phyloP scores from a whole-genome alignment of 352 stramenopile genomes.

The Phytophthora sojae region DNA sequence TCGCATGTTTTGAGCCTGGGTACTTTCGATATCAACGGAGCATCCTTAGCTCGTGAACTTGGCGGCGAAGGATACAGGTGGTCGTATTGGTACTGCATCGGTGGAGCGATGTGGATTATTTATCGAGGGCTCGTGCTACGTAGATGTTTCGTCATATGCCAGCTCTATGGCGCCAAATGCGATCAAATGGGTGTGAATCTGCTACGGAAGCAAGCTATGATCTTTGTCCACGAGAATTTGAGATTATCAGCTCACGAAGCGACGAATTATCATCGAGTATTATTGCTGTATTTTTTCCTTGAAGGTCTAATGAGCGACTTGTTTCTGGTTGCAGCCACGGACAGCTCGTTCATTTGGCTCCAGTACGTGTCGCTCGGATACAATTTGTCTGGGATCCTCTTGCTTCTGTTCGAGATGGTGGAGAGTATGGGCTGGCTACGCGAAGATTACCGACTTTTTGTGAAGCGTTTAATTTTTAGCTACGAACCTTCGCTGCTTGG shows the following conservation, averaged over 20 bases:
- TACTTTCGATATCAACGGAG: slow-evolving; percentile 15
- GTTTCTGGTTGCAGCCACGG: slow-evolving; percentile 11
- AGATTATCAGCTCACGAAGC: slow-evolving; percentile 8
- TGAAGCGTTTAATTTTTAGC: slow-evolving; percentile 10
- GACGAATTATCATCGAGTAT: slow-evolving; percentile 13
- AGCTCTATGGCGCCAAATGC: slow-evolving; percentile 10
- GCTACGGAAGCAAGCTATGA: neutral
- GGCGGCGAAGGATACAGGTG: slow-evolving; percentile 3
- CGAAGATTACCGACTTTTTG: slow-evolving; percentile 4
- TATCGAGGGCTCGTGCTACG: slow-evolving; percentile 13
- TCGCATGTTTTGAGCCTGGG: slow-evolving; percentile 4
- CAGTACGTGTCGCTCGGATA: slow-evolving; percentile 14
- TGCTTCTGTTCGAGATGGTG: slow-evolving; percentile 7
- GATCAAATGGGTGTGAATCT: neutral
- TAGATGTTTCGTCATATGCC: slow-evolving; percentile 9
- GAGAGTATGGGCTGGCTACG: slow-evolving; percentile 2
- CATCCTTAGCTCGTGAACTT: slow-evolving; percentile 1
- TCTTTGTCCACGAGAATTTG: slow-evolving; percentile 15
- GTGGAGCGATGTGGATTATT: slow-evolving; percentile 3
- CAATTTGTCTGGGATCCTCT: slow-evolving; percentile 14
- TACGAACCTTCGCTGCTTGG: slow-evolving; percentile 5
- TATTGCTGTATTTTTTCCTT: slow-evolving; percentile 8
- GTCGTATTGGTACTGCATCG: slow-evolving; percentile 10
- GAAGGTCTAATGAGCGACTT: slow-evolving; percentile 19
- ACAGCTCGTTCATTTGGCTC: slow-evolving; percentile 14